These are phyloP conservation scores for Wickerhamiella hasegawae DNA, from an alignment of 805 yeast species.

Conservation along the genomic window DNA sequence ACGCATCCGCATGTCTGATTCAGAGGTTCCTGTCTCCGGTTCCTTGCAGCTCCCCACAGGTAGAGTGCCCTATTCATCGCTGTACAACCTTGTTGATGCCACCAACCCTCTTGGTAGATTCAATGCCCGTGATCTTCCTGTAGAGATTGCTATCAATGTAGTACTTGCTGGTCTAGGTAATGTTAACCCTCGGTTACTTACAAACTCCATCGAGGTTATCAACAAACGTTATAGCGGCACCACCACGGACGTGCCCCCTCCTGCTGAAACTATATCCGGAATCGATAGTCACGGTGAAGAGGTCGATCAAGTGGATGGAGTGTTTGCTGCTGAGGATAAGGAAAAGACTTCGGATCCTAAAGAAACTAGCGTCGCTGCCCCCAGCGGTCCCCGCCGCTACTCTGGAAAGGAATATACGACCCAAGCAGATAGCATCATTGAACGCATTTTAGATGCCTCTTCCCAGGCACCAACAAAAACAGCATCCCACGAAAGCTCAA, in stretches of 20 bases:
- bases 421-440: too few relatives aligned
- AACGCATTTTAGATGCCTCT: background rate
- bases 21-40: conserved; percentile 9
- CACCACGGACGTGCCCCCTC: conserved; percentile 16
- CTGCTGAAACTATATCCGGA: background rate
- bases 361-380: background rate
- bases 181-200: conserved; percentile 35
- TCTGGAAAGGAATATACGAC: conserved; percentile 2
- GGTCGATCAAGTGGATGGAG: background rate
- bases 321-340: conserved; percentile 19
- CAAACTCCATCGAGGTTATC: conserved; percentile 54
- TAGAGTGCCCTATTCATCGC: conserved; percentile 32
- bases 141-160: conserved; percentile 44
- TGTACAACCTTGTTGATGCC: conserved; percentile 52
- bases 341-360: conserved; percentile 12
- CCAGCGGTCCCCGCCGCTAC: background rate
- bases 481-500: background rate
- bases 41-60: conserved; percentile 12
- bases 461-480: too few relatives aligned
- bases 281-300: background rate
- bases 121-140: conserved; percentile 55
- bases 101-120: conserved; percentile 46
- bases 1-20: conserved; percentile 11
- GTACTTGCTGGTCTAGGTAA: conserved; percentile 49
- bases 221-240: conserved; percentile 45